Conservation (phyloP, 108 stramenopile genomes). For the Schizochytrium sp. region DNA sequence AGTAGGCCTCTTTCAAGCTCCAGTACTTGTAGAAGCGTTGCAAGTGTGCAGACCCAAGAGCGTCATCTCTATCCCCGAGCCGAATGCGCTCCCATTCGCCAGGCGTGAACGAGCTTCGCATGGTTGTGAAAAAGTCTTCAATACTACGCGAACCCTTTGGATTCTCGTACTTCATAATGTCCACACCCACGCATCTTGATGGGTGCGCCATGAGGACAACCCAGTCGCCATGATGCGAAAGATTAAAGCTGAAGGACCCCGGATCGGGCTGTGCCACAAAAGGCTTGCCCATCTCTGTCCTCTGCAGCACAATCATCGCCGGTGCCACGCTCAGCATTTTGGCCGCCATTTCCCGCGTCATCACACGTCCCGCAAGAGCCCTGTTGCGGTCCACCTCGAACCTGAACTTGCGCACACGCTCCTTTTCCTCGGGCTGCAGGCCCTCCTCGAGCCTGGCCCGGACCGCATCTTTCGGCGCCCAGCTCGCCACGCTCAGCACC, state of each 20-base stretch:
- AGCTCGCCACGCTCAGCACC: neutral
- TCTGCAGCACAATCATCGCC: neutral
- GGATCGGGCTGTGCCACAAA: neutral
- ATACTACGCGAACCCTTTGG: neutral
- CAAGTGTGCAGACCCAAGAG: neutral
- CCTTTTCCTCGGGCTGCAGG: neutral
- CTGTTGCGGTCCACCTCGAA: neutral
- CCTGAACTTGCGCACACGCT: neutral
- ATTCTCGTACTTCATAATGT: neutral
- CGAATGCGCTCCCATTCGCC: neutral
- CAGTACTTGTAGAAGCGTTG: neutral
- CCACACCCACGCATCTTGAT: neutral
- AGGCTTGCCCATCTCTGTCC: neutral
- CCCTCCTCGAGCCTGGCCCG: neutral
- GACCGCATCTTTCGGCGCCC: neutral
- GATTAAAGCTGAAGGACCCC: neutral
- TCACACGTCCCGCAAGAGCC: neutral
- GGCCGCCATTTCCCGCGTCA: neutral
- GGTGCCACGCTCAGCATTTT: neutral
- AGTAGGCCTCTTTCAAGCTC: conserved; percentile 12
- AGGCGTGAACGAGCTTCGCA: neutral
- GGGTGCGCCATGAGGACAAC: neutral
- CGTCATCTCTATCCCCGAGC: neutral
- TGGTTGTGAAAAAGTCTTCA: neutral
- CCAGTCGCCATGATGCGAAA: neutral